Percentiles rank a stretch among this genome's conserved stretches.
phyloP scores from a whole-genome alignment of 176 grass and related monocot genomes.

The Paspalum notatum region DNA sequence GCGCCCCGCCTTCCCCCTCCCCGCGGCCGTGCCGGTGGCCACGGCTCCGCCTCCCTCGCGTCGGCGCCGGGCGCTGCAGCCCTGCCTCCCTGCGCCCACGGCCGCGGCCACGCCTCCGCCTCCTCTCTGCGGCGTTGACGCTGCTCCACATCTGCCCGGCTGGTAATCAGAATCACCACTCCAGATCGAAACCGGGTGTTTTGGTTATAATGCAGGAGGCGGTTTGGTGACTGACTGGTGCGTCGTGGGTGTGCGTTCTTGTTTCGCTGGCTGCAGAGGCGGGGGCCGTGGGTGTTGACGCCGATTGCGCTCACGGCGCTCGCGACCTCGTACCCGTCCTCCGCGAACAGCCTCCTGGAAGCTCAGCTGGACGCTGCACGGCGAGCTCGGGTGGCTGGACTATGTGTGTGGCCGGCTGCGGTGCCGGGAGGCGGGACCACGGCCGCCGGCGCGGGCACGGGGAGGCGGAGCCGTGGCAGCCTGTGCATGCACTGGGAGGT shows the following conservation, averaged over 20 bases:
- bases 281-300: slow-evolving; percentile 73
- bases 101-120: background rate
- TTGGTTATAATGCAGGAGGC: slow-evolving; percentile 30
- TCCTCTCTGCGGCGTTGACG: slow-evolving; percentile 32
- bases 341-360: slow-evolving; percentile 76
- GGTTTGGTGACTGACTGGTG: background rate
- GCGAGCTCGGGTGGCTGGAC: too few species aligned
- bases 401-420: too few species aligned
- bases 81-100: too few species aligned
- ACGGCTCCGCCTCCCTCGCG: too few species aligned
- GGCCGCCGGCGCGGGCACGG: too few species aligned
- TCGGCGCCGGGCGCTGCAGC: too few species aligned
- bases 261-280: slow-evolving; percentile 43
- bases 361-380: slow-evolving; percentile 98
- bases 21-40: too few species aligned
- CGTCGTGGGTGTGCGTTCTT: background rate
- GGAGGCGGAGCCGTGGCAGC: too few species aligned
- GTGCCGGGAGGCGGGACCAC: too few species aligned
- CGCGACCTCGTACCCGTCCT: slow-evolving; percentile 75
- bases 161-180: slow-evolving; percentile 25
- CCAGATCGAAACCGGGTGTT: too few species aligned
- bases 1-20: too few species aligned
- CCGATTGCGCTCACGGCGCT: slow-evolving; percentile 85
- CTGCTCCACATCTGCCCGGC: slow-evolving; percentile 23
- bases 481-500: too few species aligned